Evolutionary conservation across 768 basidiomycete genomes (phyloP).

Genomic region (Sistotremastrum suecicum): DNA sequence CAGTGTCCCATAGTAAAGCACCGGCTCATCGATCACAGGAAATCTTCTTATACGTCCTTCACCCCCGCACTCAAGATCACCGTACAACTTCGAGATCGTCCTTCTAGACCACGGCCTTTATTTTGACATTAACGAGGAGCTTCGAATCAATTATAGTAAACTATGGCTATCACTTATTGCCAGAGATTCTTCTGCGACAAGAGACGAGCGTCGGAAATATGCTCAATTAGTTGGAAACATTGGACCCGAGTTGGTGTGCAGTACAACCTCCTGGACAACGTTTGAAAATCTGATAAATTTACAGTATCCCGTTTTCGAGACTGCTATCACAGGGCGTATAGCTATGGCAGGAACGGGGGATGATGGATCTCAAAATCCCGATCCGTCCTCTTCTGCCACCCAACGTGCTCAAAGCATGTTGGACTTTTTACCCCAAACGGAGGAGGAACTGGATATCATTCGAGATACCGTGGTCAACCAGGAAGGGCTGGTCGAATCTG

Average conservation of each 20-base stretch:
- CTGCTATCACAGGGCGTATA: slow-evolving; percentile 82
- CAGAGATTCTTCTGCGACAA: slow-evolving; percentile 47
- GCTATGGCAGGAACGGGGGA: slow-evolving; percentile 52
- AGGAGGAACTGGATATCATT: slow-evolving; percentile 69
- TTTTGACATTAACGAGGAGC: slow-evolving; percentile 71
- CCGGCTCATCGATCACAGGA: slow-evolving; percentile 26
- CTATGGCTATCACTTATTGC: slow-evolving; percentile 86
- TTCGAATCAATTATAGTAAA: slow-evolving; percentile 75
- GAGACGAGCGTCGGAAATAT: slow-evolving; percentile 65
- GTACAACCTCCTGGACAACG: slow-evolving; percentile 1
- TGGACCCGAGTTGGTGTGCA: slow-evolving; percentile 62
- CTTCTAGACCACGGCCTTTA: slow-evolving; percentile 90
- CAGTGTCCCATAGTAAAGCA: not conserved
- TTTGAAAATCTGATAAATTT: not conserved
- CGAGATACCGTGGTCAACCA: slow-evolving; percentile 67
- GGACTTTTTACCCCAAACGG: slow-evolving; percentile 56
- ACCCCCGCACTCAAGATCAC: slow-evolving; percentile 45
- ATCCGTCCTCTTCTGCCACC: slow-evolving; percentile 20
- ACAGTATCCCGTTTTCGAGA: slow-evolving; percentile 89
- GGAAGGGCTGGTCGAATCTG: slow-evolving; percentile 71
- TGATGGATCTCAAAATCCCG: slow-evolving; percentile 22
- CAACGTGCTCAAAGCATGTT: slow-evolving; percentile 64
- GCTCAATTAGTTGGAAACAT: slow-evolving; percentile 88
- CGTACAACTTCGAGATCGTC: slow-evolving; percentile 93
- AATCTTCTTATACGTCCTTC: slow-evolving; percentile 85